Conservation (phyloP, 2,329 filamentous ascomycete species). For the Chrysoporthe deuterocubensis region DNA sequence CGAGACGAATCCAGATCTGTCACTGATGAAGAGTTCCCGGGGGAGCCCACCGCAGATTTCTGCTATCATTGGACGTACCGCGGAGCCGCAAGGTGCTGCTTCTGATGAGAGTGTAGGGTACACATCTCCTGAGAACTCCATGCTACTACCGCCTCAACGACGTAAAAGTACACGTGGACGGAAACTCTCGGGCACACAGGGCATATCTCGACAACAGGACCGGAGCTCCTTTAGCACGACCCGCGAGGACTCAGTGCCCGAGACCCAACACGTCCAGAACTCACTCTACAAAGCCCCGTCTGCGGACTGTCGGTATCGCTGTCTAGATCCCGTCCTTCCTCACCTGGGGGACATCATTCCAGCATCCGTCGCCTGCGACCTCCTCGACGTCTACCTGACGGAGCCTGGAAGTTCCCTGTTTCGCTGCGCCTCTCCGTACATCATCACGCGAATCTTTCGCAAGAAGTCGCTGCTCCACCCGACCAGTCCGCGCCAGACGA, state of each 20-base stretch:
- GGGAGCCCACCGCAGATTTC: constrained; percentile 24
- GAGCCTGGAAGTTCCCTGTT: constrained; percentile 49
- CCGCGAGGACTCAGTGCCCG: constrained; percentile 30
- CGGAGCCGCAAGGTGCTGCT: constrained; percentile 14
- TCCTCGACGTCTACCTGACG: constrained; percentile 53
- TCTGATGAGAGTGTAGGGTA: constrained; percentile 38
- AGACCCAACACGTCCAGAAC: constrained; percentile 27
- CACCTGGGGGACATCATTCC: constrained; percentile 45
- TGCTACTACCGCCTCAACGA: constrained; percentile 9
- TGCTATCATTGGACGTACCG: constrained; percentile 7
- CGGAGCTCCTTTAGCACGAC: constrained; percentile 32
- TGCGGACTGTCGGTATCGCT: constrained; percentile 43
- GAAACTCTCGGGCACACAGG: constrained; percentile 20
- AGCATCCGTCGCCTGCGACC: constrained; percentile 47
- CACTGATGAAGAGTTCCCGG: constrained; percentile 13
- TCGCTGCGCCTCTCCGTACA: constrained; percentile 50
- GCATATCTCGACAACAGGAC: background rate
- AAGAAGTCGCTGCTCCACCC: constrained; percentile 48
- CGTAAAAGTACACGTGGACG: background rate
- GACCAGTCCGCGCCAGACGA: constrained; percentile 44
- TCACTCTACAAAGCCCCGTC: constrained; percentile 35
- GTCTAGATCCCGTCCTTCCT: constrained; percentile 46
- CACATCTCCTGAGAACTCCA: constrained; percentile 35
- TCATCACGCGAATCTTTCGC: constrained; percentile 51
- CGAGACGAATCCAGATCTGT: constrained; percentile 23